Base-by-base conservation (phyloP, 352 stramenopile genomes). In the Globisporangium barbulae region DNA sequence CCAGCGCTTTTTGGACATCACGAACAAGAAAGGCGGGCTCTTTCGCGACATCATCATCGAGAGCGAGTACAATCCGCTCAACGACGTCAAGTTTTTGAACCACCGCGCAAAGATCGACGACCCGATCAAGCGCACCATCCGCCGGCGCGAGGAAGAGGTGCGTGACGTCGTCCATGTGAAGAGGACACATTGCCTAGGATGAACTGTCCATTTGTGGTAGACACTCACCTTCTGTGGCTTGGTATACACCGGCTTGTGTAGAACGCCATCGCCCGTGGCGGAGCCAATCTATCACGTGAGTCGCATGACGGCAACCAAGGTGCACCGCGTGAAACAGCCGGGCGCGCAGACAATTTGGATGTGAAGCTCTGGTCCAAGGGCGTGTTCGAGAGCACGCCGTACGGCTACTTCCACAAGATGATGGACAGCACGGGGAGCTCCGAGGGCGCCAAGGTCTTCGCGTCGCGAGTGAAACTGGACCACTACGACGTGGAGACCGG, bases 31-130 rank as follows among this genome's bases (percentile, higher is more conserved):
- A 59, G 81, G 79, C 8, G 81, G 80, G 9, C 71, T 93, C 59
- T 93, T 90, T 52, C 84, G 84, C 56, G 84, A 93, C 59, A 93
- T 93, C 62, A 93, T 91, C 65, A 93, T 91, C 53, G 81, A 91
- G 58, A 93, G 80, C 70, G 81, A 93, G 69, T 93, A 93, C 68
- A 89, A 91, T 52, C 84, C 81, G 58, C 69, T 93, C n/a, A 71
- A 74, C 28, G 81, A 93, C 45, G 69, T 78, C 31, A 85, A 85
- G 62, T 84, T 77, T 55, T 17, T 93, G 0, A 72, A 42, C 39
- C 73, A 90, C 59, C 70, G 73, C 49, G 67, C 71, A 0, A 67
- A 65, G 39, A 44, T 93, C 17, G 81, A 93, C 63, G 84, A 93
- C 56, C 84, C 84, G 8, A 64, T 83, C 35, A 89, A 89, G 64